Base-by-base conservation (phyloP, 2,329 filamentous ascomycete genomes). In the Helotiales sp. region DNA sequence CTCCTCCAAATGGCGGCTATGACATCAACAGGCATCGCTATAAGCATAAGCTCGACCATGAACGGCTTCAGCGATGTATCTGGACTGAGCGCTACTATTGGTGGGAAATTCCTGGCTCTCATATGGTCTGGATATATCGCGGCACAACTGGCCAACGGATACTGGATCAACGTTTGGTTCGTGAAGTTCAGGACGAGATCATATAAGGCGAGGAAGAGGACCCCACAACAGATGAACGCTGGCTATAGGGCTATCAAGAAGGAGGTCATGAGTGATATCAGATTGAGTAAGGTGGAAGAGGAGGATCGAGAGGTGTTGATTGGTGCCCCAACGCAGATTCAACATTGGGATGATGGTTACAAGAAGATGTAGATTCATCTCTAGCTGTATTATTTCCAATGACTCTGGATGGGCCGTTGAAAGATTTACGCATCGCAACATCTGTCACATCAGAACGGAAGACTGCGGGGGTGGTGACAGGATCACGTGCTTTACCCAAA, bases 71-170 rank as follows among this genome's bases (percentile, higher is more conserved):
- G 50, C 17, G 46, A 54, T 30, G 34, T 42, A 9, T 27, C 34
- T 17, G 55, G 55, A 10, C 8, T 58, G 17, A 54, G 25, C 13
- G 55, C 55, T 19, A 27, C 50, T 0, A 29, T 31, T 15, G 55
- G 55, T 30, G 44, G 40, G 34, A 58, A 58, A n/a, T 58, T 54
- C 44, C 40, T 58, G 27, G 44, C 29, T 44, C 38, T 58, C 25
- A 58, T 58, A n/a, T 58, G 55, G 55, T 25, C 27, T 22, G 55
- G 46, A 3, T 58, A 50, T 29, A 58, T 58, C 10, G 15, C 55
- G 12, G 55, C 55, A 5, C 55, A 58, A 29, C 30, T 54, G 25
- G 51, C 55, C 27, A 58, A 58, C n/a, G 29, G 42, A 12, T 58
- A 58, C 27, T 58, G 55, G 55, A 15, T 54, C 13, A 33, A 25